Percentiles rank a stretch among this genome's conserved stretches.
Evolutionary conservation across 208 protist genomes (phyloP).

Genomic region (Leptomonas pyrrhocoris): DNA sequence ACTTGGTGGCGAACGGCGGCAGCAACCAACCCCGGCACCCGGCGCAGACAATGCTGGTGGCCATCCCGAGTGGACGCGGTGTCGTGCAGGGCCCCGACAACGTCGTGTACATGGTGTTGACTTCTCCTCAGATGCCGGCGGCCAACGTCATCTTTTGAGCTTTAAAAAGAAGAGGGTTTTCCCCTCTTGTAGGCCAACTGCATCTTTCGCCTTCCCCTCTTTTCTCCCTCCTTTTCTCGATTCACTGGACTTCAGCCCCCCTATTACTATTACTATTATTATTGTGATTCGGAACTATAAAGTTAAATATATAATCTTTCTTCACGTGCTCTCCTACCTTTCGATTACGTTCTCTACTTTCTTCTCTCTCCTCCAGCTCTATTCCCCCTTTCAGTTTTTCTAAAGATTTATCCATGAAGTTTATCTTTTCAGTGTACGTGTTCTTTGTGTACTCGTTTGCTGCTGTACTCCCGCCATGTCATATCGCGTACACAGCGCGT

Average conservation of each 20-base stretch:
- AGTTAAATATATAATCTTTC: too few species aligned
- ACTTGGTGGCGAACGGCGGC: constrained; percentile 7
- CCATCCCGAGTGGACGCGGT: constrained; percentile 25
- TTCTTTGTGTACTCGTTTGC: constrained; percentile 9
- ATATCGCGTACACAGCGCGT: constrained; percentile 7
- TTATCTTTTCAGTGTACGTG: constrained; percentile 4
- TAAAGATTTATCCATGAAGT: neutral
- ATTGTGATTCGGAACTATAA: too few species aligned
- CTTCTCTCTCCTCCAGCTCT: neutral
- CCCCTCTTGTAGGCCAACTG: too few species aligned
- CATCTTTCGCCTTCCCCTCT: too few species aligned
- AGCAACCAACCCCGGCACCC: neutral
- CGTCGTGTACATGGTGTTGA: constrained; percentile 35
- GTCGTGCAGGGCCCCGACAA: constrained; percentile 12
- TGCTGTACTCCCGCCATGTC: neutral
- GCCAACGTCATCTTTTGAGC: constrained; percentile 24
- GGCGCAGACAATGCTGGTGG: constrained; percentile 23
- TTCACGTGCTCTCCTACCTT: constrained; percentile 4
- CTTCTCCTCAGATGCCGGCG: constrained; percentile 25
- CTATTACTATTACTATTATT: too few species aligned
- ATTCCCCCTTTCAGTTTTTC: neutral
- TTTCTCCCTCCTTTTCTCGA: neutral
- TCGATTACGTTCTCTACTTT: constrained; percentile 16
- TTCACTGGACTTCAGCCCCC: too few species aligned
- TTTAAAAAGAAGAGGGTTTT: too few species aligned